Percentiles rank a stretch among this genome's conserved stretches.
Evolutionary conservation across 768 basidiomycete species (phyloP).

Genomic region (Tulasnella sp.): DNA sequence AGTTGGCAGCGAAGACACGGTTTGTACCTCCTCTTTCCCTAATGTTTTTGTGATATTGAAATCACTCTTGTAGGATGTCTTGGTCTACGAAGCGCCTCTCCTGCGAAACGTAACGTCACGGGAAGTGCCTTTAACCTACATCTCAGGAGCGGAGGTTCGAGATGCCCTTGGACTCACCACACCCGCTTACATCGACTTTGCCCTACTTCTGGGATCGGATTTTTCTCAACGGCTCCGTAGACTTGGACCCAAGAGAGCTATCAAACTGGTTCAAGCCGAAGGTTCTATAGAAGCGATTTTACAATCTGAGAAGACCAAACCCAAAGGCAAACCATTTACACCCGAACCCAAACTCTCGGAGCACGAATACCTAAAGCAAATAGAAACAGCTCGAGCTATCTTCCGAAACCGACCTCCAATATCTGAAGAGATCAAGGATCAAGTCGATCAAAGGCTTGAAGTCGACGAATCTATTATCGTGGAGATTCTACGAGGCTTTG

Average conservation of each 20-base stretch:
- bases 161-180: conserved; percentile 43
- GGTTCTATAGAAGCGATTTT: conserved; percentile 63
- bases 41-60: conserved; percentile 22
- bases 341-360: conserved; percentile 38
- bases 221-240: conserved; percentile 76
- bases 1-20: conserved; percentile 85
- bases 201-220: conserved; percentile 79
- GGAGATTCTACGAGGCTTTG: conserved; percentile 15
- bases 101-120: conserved; percentile 61
- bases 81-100: conserved; percentile 71
- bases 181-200: conserved; percentile 64
- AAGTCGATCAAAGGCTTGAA: neutral
- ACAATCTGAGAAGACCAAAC: conserved; percentile 21
- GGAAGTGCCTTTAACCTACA: conserved; percentile 44
- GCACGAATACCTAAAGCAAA: conserved; percentile 49
- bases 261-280: conserved; percentile 59
- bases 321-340: conserved; percentile 33
- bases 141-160: conserved; percentile 55
- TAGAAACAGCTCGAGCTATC: conserved; percentile 47
- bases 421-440: conserved; percentile 26
- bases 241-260: conserved; percentile 65
- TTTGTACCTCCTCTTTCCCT: conserved; percentile 26
- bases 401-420: conserved; percentile 56
- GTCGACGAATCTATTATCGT: neutral
- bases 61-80: conserved; percentile 45